Evolutionary conservation across 1,284 basidiomycete genomes (phyloP), one percentile per base, ranked within the genome.

Genomic region (Rhodotorula sp.): DNA sequence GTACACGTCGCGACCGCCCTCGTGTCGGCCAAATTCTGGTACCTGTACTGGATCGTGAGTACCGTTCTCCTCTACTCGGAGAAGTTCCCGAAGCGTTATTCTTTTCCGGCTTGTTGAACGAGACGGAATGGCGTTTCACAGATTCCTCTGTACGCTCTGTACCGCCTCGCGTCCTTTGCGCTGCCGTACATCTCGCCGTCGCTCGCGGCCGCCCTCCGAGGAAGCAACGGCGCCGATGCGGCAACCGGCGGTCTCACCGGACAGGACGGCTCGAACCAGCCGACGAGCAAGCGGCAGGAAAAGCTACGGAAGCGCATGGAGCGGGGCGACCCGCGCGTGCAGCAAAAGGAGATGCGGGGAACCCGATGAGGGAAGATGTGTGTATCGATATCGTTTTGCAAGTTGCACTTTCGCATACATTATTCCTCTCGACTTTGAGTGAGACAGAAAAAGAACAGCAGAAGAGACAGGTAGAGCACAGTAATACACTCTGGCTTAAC

Each of bases 91-190:
- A 42, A 42, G 37, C 37, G 37, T 42, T 42, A 12, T 33, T 3
- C 12, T 15, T 24, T 55, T 57, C 44, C 8, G 6, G 37, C 24
- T 6, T 29, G 7, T 5, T 4, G 12, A 60, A 26, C 0, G 8
- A 12, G 30, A 58, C 22, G 6, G 15, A n/a, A 18, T 22, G 22
- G 12, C 24, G 20, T 20, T 4, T 20, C 65, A 6, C 64, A 81
- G 80, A 81, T 81, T 57, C 81, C 81, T 1, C 66, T 72, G 22
- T 81, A 81, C 71, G 79, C 75, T 7, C 30, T 66, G 54, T 81
- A 78, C 74, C 73, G 79, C 26, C 65, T 77, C 63, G 78, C 75
- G 65, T 64, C 64, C 7, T 64, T 73, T 37, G 51, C 58, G 22
- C 42, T 60, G 20, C 74, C 71, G 6, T 76, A 79, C 66, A 68